These are phyloP conservation scores for Tetrahymena elliotti DNA, from an alignment of 73 alveolate genomes.

Conservation along the genomic window DNA sequence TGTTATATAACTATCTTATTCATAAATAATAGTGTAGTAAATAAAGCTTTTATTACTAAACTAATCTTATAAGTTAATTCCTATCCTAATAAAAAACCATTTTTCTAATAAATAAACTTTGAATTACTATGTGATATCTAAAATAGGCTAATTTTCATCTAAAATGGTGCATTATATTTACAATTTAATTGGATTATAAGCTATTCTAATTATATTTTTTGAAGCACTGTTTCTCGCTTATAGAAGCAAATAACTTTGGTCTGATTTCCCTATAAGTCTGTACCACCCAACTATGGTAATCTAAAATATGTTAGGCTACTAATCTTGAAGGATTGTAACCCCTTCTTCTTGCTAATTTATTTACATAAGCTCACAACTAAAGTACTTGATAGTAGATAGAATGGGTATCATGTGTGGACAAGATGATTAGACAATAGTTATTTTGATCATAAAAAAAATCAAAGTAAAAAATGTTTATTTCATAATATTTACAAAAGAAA, in stretches of 20 bases:
- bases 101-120: not conserved
- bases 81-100: not conserved
- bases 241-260: too few species aligned
- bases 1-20: not conserved
- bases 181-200: not conserved
- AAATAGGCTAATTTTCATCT: not conserved
- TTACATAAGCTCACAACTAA: not conserved
- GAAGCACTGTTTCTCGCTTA: not conserved
- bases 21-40: not conserved
- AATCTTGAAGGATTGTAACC: not conserved
- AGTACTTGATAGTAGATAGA: not conserved
- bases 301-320: not conserved
- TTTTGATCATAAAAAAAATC: too few species aligned
- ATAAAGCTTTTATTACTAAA: not conserved
- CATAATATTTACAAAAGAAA: too few species aligned
- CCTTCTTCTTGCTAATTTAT: not conserved
- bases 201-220: too few species aligned
- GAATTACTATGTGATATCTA: not conserved
- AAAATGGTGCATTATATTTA: not conserved
- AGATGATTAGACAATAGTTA: too few species aligned
- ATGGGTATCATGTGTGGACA: too few species aligned
- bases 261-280: not conserved
- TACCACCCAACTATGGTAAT: not conserved
- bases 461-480: too few species aligned
- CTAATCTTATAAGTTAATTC: not conserved